Evolutionary conservation across 1,284 basidiomycete species (phyloP).

Genomic region (Thecaphora thlaspeos): DNA sequence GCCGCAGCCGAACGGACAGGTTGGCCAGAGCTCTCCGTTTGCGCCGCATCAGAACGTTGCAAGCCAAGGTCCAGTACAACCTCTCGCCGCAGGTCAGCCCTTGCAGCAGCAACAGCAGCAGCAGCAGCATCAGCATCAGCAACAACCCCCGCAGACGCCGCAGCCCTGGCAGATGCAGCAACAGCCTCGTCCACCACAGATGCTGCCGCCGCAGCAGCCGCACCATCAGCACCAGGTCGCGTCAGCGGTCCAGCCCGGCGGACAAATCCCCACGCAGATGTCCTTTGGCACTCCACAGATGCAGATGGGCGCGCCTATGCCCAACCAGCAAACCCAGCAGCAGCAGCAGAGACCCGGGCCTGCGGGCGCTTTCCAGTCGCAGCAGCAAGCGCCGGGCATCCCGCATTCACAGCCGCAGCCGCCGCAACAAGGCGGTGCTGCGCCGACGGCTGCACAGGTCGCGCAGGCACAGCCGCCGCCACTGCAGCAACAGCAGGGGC

Average conservation of each 20-base stretch:
- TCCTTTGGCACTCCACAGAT: too few relatives aligned
- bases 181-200: constrained; percentile 6
- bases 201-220: constrained; percentile 16
- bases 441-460: too few relatives aligned
- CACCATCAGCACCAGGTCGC: too few relatives aligned
- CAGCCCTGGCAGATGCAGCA: constrained; percentile 24
- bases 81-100: constrained; percentile 1
- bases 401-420: constrained; percentile 1
- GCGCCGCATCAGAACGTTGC: neutral
- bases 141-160: constrained; percentile 5
- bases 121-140: constrained; percentile 17
- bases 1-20: neutral
- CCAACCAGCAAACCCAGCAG: constrained; percentile 1
- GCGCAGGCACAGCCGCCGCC: too few relatives aligned
- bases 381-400: constrained; percentile 17
- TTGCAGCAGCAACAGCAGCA: constrained; percentile 23
- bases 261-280: too few relatives aligned
- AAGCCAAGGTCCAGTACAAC: neutral
- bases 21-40: neutral
- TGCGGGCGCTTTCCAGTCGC: neutral
- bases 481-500: constrained; percentile 3
- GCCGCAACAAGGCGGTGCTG: constrained; percentile 1
- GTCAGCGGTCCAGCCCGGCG: too few relatives aligned
- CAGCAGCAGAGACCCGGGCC: neutral
- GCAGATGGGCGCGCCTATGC: neutral